Evolutionary conservation across 108 stramenopile species (phyloP), one percentile per base, ranked within the genome.

Genomic region (Parietichytrium sp.): DNA sequence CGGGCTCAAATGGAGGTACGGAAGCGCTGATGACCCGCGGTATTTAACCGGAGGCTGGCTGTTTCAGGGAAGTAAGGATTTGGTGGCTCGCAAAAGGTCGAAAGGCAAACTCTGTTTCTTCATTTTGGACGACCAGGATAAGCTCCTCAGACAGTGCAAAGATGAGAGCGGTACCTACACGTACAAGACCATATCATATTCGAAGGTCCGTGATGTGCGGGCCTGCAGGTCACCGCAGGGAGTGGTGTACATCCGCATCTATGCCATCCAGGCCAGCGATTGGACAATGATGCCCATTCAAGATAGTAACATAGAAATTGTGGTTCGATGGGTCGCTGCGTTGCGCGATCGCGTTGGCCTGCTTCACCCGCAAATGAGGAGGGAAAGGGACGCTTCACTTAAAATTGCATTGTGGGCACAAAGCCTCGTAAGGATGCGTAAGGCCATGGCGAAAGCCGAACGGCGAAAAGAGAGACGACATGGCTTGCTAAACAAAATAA

Each of bases 231-330:
- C 61, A 10, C 16, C 61, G 20, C 45, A 33, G 29, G 61, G 61
- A 6, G 20, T 72, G 10, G 42, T 72, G 23, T 72, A 72, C 61
- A 42, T 72, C 20, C 33, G 42, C 16, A 42, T 72, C 42, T 72
- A 72, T 25, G 25, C 42, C 16, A 16, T n/a, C 10, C 33, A 25
- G n/a, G 25, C 20, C 13, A 33, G 45, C 8, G 61, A 72, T 42
- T 72, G 61, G 61, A n/a, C 45, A 16, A 72, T 72, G 61, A 72
- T 72, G 61, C 61, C 61, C 20, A 42, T 72, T 0, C 61, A 72
- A 42, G 45, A 42, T 25, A 42, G 45, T 38, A 45, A 72, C 61
- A 3, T 23, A 1, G 61, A 72, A 33, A 72, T 72, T 72, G 61
- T 72, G 2, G 61, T 72, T n/a, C 61, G 61, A 33, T 72, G 61